These are phyloP conservation scores for Metarhizium humberi DNA, from an alignment of 2,329 filamentous ascomycete genomes.

Conservation along the genomic window DNA sequence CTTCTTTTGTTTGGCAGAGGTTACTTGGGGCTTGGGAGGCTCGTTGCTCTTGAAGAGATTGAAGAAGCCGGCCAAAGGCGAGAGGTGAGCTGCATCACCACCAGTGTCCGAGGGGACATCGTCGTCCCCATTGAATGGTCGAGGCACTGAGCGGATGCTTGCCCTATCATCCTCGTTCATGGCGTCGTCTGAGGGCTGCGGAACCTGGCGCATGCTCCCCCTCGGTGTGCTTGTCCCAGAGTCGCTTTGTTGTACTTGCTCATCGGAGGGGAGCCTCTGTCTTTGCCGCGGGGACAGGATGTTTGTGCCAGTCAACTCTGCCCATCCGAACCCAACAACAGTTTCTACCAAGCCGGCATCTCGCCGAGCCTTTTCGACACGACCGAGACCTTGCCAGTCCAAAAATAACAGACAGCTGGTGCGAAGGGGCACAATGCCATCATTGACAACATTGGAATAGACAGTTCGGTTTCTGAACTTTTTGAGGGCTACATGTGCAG, in stretches of 20 bases:
- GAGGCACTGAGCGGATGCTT: conserved; percentile 40
- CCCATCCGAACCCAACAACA: conserved; percentile 89
- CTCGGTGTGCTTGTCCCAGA: conserved; percentile 26
- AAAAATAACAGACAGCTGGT: conserved; percentile 95
- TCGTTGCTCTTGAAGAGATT: conserved; percentile 62
- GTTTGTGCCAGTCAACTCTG: conserved; percentile 73
- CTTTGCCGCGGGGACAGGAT: conserved; percentile 35
- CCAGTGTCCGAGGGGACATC: conserved; percentile 17
- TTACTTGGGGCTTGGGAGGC: conserved; percentile 35
- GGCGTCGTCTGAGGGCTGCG: conserved; percentile 58
- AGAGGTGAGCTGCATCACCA: conserved; percentile 17
- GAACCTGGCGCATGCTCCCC: conserved; percentile 48
- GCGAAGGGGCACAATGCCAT: conserved; percentile 88
- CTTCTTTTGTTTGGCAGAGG: conserved; percentile 53
- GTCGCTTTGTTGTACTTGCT: conserved; percentile 15
- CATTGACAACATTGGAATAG: conserved; percentile 96
- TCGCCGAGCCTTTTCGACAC: conserved; percentile 86
- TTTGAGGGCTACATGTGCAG: conserved; percentile 76
- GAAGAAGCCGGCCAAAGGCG: conserved; percentile 53
- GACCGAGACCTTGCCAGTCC: conserved; percentile 88
- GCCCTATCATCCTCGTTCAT: conserved; percentile 57
- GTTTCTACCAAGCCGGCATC: conserved; percentile 91
- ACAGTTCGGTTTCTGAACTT: conserved; percentile 86
- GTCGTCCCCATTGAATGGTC: conserved; percentile 18
- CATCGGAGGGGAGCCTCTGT: conserved; percentile 30